These are phyloP conservation scores for Malus orientalis DNA, from an alignment of 306 rosid species.

Conservation along the genomic window DNA sequence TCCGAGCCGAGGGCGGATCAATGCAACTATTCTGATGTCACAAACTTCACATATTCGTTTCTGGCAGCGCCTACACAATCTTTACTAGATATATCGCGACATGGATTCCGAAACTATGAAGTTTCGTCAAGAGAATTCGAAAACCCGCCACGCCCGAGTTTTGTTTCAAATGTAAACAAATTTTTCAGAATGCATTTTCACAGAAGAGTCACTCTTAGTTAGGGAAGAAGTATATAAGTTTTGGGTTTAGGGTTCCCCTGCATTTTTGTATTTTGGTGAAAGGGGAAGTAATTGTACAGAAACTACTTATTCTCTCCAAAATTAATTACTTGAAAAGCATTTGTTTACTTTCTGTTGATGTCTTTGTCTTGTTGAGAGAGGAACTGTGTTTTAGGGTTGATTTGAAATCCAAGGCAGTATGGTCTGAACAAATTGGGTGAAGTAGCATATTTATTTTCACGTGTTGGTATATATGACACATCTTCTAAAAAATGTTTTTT, in stretches of 20 bases:
- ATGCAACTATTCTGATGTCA: constrained; percentile 5
- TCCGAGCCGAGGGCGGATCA: constrained; percentile 9
- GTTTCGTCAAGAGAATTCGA: neutral
- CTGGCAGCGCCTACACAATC: constrained; percentile 17
- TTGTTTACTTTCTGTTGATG: no score
- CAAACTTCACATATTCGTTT: constrained; percentile 36
- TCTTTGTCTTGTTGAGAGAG: no score
- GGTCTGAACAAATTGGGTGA: no score
- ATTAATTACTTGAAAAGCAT: no score
- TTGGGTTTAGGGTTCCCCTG: neutral
- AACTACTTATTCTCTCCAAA: no score
- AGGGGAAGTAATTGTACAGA: neutral
- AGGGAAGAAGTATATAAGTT: neutral
- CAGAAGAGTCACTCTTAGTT: constrained; percentile 2
- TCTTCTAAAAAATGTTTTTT: no score
- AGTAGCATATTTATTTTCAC: no score
- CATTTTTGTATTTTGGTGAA: neutral
- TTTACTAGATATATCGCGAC: neutral
- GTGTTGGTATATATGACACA: no score
- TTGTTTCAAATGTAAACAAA: neutral
- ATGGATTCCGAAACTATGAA: constrained; percentile 1
- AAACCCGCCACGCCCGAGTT: neutral
- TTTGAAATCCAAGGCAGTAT: no score
- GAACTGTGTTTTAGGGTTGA: no score
- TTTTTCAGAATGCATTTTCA: constrained; percentile 12